Percentiles rank a stretch among this genome's conserved stretches.
Evolutionary conservation across 331 rosid genomes (phyloP).

Genomic region (Acacia pycnantha): DNA sequence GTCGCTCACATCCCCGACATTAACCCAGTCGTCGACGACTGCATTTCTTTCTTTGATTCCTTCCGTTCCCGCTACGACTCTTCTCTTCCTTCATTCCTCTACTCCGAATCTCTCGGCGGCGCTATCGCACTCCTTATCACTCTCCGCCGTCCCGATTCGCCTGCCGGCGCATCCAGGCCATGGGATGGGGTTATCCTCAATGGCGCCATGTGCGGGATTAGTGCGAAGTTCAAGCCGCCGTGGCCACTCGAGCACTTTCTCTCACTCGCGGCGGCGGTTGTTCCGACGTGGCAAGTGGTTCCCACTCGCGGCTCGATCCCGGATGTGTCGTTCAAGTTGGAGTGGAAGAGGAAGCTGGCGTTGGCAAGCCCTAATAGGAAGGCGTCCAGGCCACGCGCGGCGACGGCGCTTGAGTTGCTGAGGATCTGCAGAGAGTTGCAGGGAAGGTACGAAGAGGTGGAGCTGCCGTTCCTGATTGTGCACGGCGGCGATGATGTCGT

Average conservation of each 20-base stretch:
- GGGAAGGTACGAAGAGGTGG: conserved; percentile 74
- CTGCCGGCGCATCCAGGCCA: neutral
- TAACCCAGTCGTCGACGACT: conserved; percentile 90
- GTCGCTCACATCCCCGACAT: conserved; percentile 76
- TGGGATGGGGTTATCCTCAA: conserved; percentile 82
- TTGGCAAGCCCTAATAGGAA: conserved; percentile 66
- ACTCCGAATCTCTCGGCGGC: conserved; percentile 95
- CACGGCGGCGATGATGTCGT: conserved; percentile 82
- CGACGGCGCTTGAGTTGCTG: conserved; percentile 82
- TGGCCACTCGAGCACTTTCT: conserved; percentile 96
- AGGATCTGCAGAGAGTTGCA: conserved; percentile 86
- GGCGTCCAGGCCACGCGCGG: conserved; percentile 74
- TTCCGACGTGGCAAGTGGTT: conserved; percentile 92
- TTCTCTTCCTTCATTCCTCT: conserved; percentile 70
- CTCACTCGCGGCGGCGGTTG: conserved; percentile 58
- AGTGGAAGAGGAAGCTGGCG: conserved; percentile 86
- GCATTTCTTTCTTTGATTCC: conserved; percentile 62
- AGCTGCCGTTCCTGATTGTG: conserved; percentile 68
- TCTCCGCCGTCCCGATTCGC: conserved; percentile 38
- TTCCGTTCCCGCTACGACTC: conserved; percentile 63
- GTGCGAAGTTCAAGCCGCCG: conserved; percentile 91
- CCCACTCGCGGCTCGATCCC: conserved; percentile 89
- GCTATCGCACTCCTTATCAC: conserved; percentile 81
- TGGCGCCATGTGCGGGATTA: conserved; percentile 97
- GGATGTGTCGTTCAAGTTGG: conserved; percentile 78